A percentile compares a stretch with the other conserved stretches of the same genome.
Evolutionary conservation across 2,329 filamentous ascomycete genomes (phyloP).

Genomic region (Bipolaris victoriae): DNA sequence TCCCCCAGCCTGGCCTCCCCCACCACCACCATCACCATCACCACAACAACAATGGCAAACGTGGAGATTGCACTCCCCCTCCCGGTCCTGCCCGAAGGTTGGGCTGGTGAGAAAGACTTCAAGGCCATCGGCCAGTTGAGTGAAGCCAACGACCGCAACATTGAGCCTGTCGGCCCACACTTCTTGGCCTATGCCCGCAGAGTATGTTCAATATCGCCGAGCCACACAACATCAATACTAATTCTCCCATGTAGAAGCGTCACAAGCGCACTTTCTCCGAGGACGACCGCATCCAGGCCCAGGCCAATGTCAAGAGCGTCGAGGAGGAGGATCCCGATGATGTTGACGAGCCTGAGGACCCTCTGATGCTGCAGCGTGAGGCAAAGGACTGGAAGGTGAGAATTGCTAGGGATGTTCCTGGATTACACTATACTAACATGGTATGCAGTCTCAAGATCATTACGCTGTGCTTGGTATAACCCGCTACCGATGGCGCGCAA

Average conservation of each 20-base stretch:
- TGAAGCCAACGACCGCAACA: constrained; percentile 78
- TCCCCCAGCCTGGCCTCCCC: constrained; percentile 3
- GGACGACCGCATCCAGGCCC: constrained; percentile 96
- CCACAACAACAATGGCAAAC: constrained; percentile 64
- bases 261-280: constrained; percentile 98
- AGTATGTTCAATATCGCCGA: constrained; percentile 57
- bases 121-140: constrained; percentile 80
- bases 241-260: constrained; percentile 61
- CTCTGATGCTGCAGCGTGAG: constrained; percentile 87
- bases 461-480: constrained; percentile 94
- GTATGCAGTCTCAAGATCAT: constrained; percentile 80
- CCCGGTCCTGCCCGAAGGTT: constrained; percentile 77
- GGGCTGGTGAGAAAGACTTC: constrained; percentile 91
- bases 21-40: constrained; percentile 15
- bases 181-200: constrained; percentile 97
- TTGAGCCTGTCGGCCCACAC: constrained; percentile 96
- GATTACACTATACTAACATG: constrained; percentile 10
- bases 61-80: constrained; percentile 69
- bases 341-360: constrained; percentile 92
- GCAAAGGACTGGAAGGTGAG: constrained; percentile 99
- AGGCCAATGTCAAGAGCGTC: constrained; percentile 92
- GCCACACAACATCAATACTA: constrained; percentile 14
- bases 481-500: constrained; percentile 90
- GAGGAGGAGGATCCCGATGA: constrained; percentile 90
- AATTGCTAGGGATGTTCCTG: no score